These are phyloP conservation scores for Ceratobasidium sp. DNA, from an alignment of 1,284 basidiomycete genomes.

Conservation along the genomic window DNA sequence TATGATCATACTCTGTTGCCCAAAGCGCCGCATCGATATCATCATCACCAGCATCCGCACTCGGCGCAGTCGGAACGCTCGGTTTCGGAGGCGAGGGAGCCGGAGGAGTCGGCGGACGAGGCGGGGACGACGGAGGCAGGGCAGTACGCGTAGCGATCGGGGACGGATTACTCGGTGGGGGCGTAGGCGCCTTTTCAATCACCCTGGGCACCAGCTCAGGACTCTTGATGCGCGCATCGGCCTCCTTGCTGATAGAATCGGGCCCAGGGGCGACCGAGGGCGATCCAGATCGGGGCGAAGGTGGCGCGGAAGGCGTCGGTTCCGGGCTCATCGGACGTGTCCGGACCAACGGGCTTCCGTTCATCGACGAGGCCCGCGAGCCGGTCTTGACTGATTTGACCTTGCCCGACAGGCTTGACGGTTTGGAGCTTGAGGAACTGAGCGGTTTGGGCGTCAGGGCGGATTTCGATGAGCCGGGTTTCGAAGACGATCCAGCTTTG, in stretches of 20 bases:
- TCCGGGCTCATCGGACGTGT: constrained; percentile 31
- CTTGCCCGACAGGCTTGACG: not conserved
- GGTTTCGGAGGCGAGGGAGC: constrained; percentile 25
- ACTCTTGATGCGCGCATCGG: not conserved
- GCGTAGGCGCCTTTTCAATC: constrained; percentile 18
- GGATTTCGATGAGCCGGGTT: not conserved
- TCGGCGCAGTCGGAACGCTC: constrained; percentile 2
- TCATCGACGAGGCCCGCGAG: constrained; percentile 27
- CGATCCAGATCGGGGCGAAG: constrained; percentile 32
- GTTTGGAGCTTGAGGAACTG: constrained; percentile 3
- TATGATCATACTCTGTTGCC: constrained; percentile 43
- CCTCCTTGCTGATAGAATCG: not conserved
- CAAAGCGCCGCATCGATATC: constrained; percentile 42
- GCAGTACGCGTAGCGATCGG: constrained; percentile 20
- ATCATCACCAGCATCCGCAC: constrained; percentile 26
- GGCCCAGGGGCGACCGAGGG: not conserved
- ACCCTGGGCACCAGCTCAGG: not conserved
- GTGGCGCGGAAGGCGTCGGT: constrained; percentile 34
- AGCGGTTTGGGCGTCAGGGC: not conserved
- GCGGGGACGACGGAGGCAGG: constrained; percentile 14
- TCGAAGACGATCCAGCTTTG: constrained; percentile 6
- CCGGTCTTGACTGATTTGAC: constrained; percentile 26
- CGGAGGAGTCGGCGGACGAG: constrained; percentile 25
- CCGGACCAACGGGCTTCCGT: constrained; percentile 35
- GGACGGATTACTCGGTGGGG: constrained; percentile 12